Conservation (phyloP, 176 grass and related monocot genomes). For the Ensete glaucum region DNA sequence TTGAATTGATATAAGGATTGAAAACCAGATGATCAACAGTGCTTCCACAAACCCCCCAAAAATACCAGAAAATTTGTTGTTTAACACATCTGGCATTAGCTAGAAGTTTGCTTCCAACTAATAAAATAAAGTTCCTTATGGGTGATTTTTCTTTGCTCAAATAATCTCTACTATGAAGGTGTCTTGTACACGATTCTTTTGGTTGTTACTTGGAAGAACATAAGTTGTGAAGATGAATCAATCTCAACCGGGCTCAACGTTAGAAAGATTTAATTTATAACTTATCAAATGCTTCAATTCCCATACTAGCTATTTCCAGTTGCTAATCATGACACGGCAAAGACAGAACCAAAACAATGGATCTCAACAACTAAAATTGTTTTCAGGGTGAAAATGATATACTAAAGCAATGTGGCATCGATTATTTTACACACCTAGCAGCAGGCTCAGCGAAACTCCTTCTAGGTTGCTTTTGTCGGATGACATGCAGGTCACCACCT, state of each 20-base stretch:
- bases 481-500: constrained; percentile 87
- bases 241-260: background rate
- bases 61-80: background rate
- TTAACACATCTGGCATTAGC: background rate
- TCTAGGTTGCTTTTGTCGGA: constrained; percentile 78
- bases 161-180: background rate
- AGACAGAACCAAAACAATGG: background rate
- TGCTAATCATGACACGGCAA: background rate
- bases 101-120: background rate
- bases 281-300: background rate
- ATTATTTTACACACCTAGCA: constrained; percentile 3
- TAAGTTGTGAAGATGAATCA: background rate
- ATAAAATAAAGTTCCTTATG: background rate
- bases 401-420: background rate
- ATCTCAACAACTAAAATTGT: background rate
- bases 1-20: background rate
- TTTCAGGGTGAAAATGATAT: background rate
- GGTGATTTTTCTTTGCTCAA: background rate
- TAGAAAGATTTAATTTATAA: background rate
- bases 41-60: background rate
- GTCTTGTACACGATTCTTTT: background rate
- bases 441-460: constrained; percentile 53
- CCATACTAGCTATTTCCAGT: background rate
- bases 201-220: background rate
- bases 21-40: too few species aligned